phyloP scores from a whole-genome alignment of 179 eudicot genomes.

The Dionaea muscipula region DNA sequence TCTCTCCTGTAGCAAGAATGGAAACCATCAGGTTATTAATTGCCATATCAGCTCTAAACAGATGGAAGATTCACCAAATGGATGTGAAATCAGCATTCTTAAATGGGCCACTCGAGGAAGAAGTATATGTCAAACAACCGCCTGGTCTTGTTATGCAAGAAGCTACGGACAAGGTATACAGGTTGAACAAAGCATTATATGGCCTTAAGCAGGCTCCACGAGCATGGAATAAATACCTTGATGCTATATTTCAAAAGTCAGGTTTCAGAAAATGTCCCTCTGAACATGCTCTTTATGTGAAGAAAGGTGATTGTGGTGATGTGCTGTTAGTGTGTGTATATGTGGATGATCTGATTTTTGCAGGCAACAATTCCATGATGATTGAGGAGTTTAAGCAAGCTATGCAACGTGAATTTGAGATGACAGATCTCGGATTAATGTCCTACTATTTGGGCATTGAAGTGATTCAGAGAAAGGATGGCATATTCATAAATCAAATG shows the following conservation, averaged over 20 bases:
- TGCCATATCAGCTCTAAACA: too few species aligned
- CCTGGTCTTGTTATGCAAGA: too few species aligned
- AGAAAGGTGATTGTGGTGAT: background rate
- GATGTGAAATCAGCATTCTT: too few species aligned
- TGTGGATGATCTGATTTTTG: background rate
- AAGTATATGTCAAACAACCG: too few species aligned
- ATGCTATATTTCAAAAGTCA: background rate
- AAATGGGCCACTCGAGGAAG: too few species aligned
- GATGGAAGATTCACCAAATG: too few species aligned
- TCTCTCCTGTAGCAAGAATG: too few species aligned
- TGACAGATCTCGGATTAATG: slow-evolving; percentile 8
- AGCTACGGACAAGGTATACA: background rate
- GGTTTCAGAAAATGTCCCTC: background rate
- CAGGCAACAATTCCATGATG: background rate
- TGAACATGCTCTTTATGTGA: background rate
- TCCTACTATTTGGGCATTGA: slow-evolving; percentile 1
- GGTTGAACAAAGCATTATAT: background rate
- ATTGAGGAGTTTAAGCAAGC: background rate
- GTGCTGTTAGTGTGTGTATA: background rate
- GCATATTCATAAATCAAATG: background rate
- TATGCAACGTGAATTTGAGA: slow-evolving; percentile 1
- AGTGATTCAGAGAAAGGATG: background rate
- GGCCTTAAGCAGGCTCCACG: background rate
- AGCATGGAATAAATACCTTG: background rate
- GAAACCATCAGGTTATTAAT: too few species aligned